A percentile compares a stretch with the other conserved stretches of the same genome.
These are phyloP conservation scores for Tetracladium marchalianum DNA, from an alignment of 495 filamentous ascomycete genomes.

Conservation along the genomic window DNA sequence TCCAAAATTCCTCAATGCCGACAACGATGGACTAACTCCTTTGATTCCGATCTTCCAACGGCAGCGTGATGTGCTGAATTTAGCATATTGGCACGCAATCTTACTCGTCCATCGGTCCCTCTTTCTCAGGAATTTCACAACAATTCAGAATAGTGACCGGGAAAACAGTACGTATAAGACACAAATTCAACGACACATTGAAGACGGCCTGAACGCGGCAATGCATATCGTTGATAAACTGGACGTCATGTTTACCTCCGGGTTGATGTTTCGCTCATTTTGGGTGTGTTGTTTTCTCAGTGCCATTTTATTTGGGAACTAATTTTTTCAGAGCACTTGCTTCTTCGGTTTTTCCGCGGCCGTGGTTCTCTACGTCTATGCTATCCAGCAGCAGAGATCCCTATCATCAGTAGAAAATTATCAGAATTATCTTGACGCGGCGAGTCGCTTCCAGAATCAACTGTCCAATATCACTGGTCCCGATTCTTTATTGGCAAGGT, in stretches of 20 bases:
- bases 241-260: neutral
- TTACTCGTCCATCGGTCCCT: constrained; percentile 48
- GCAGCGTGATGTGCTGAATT: constrained; percentile 41
- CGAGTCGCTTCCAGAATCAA: too few relatives aligned
- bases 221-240: constrained; percentile 1
- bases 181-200: constrained; percentile 1
- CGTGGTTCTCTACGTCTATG: constrained; percentile 44
- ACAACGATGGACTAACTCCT: constrained; percentile 28
- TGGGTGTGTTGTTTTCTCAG: neutral
- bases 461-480: neutral
- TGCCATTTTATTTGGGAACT: neutral
- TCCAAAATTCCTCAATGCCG: constrained; percentile 34
- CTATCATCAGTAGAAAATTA: neutral
- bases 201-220: neutral
- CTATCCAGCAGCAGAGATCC: constrained; percentile 32
- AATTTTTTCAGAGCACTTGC: constrained; percentile 32
- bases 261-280: constrained; percentile 19
- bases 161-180: neutral
- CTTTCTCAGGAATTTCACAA: constrained; percentile 30
- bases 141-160: neutral
- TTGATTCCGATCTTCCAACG: constrained; percentile 42
- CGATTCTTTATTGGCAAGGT: too few relatives aligned
- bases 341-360: constrained; percentile 46
- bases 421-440: too few relatives aligned
- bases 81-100: constrained; percentile 44